Evolutionary conservation across 2,329 filamentous ascomycete species (phyloP).

Genomic region (Colletotrichum kahawae): DNA sequence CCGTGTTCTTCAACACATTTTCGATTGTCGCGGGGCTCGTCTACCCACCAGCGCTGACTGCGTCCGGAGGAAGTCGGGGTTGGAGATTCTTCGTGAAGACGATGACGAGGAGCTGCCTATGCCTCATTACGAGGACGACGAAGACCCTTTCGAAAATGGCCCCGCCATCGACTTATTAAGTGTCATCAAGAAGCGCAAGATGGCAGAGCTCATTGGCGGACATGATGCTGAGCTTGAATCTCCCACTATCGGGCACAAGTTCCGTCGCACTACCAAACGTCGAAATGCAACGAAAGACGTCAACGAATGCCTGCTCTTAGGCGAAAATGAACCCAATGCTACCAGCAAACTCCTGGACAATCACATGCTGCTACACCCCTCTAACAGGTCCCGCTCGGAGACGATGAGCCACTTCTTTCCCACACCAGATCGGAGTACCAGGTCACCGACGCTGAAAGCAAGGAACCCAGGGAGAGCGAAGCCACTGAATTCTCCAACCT

Average conservation of each 20-base stretch:
- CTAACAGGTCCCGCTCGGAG: conserved; percentile 24
- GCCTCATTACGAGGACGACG: neutral
- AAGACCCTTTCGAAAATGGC: neutral
- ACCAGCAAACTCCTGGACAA: conserved; percentile 32
- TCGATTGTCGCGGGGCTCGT: neutral
- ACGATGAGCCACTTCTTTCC: neutral
- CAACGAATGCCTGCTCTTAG: neutral
- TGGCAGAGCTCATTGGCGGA: neutral
- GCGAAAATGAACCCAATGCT: conserved; percentile 2
- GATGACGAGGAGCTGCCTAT: neutral
- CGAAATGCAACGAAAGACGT: neutral
- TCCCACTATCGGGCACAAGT: neutral
- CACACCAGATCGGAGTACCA: neutral
- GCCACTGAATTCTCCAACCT: neutral
- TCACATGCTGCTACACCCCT: conserved; percentile 36
- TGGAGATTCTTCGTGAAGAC: neutral
- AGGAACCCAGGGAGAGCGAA: neutral
- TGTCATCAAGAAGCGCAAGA: conserved; percentile 3
- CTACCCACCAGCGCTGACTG: neutral
- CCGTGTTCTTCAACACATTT: neutral
- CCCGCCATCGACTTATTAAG: neutral
- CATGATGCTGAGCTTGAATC: neutral
- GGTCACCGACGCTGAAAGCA: neutral
- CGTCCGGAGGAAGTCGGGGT: neutral
- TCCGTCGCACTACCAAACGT: neutral